These are phyloP conservation scores for Xylariaceae sp. DNA, from an alignment of 2,329 filamentous ascomycete species.

Conservation along the genomic window DNA sequence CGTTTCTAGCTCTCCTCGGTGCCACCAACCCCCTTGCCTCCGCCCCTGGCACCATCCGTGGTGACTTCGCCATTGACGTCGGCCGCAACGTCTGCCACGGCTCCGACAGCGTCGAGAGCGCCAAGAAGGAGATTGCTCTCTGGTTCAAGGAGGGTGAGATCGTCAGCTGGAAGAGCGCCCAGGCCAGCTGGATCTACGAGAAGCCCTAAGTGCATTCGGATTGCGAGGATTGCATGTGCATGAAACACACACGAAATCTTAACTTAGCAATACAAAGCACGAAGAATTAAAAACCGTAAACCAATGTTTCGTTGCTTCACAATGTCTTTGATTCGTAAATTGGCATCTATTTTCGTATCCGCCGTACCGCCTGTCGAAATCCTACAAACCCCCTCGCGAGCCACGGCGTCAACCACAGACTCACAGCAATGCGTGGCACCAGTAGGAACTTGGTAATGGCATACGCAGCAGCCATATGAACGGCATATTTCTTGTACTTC, in stretches of 20 bases:
- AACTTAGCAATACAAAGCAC: slow-evolving; percentile 10
- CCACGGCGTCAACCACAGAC: slow-evolving; percentile 88
- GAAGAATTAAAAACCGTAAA: slow-evolving; percentile 12
- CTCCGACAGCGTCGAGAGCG: slow-evolving; percentile 96
- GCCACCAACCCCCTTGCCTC: slow-evolving; percentile 98
- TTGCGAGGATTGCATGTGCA: neutral
- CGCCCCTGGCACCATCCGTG: slow-evolving; percentile 95
- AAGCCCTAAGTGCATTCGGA: slow-evolving; percentile 49
- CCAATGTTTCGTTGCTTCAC: too few species aligned
- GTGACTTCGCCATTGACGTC: slow-evolving; percentile 77
- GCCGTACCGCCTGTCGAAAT: slow-evolving; percentile 26
- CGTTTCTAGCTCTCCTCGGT: slow-evolving; percentile 70
- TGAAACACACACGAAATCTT: too few species aligned
- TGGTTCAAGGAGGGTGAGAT: slow-evolving; percentile 94
- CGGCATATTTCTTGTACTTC: slow-evolving; percentile 47
- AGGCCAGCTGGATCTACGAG: slow-evolving; percentile 97
- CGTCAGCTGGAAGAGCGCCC: slow-evolving; percentile 74
- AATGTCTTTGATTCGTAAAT: too few species aligned
- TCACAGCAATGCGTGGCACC: slow-evolving; percentile 68
- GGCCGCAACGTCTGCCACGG: slow-evolving; percentile 99
- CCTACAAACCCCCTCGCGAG: slow-evolving; percentile 66
- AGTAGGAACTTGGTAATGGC: slow-evolving; percentile 82
- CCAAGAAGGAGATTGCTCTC: slow-evolving; percentile 98
- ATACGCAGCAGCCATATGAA: slow-evolving; percentile 81
- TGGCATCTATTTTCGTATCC: slow-evolving; percentile 14